Base-by-base conservation (phyloP, 805 yeast species). In the Metschnikowia cerradonensis region DNA sequence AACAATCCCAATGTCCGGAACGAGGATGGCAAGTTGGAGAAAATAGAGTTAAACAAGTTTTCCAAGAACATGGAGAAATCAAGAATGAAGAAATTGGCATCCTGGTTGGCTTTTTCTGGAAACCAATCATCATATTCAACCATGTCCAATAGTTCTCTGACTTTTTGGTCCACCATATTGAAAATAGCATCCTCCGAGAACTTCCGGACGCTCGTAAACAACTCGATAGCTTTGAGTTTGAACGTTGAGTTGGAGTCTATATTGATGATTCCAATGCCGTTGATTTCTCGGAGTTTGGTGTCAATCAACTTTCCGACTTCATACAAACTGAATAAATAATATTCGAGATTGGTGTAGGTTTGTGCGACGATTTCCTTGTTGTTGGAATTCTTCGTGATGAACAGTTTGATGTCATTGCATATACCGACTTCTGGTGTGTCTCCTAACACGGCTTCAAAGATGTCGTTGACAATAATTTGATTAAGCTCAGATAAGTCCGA, bases 331-430 rank as follows among this genome's bases (percentile, higher is more conserved):
- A 77, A 82, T 39, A 88, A 77, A 65, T 91, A 92, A 65, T 88
- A 89, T 63, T 92, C 97, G 60, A 92, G 72, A 65, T 94, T 90
- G 51, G 94, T 86, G 57, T 88, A 76, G 57, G 89, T 88, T 71
- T 94, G 98, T 0, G 96, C 86, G 26, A 90, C 79, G 57, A 90
- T 91, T 67, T 92, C 98, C 62, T 96, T 88, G 54, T 90, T 87
- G 11, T 85, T 80, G 2, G 90, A 78, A 57, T 81, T 78, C 45
- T 86, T 77, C 53, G 83, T 82, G 13, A 77, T 75, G 50, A 80
- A 76, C 44, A 88, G 80, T 52, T 84, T 81, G 38, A 73, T 67
- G 53, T 72, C 77, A 51, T 74, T 74, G 58, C 89, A 79, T 1
- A 92, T 86, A 1, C 88, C 80, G 41, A 80, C 61, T 1, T 70